Base-by-base conservation (phyloP, 2,329 filamentous ascomycete genomes). In the Endocalyx cinctus region DNA sequence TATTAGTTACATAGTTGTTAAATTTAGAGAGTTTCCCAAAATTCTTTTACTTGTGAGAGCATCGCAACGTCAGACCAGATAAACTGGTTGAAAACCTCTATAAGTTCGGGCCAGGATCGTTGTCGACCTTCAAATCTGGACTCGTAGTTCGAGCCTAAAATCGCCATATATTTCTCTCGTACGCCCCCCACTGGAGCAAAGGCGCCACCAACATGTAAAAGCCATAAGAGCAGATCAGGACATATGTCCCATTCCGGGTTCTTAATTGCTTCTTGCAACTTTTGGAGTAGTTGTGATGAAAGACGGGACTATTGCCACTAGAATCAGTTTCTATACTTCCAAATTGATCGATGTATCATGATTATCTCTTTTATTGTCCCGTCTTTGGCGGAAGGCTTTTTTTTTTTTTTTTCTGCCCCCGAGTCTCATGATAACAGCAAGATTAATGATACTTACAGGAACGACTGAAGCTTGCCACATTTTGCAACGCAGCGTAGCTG, bases 1-100 rank as follows among this genome's bases (percentile, higher is more conserved):
- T n/a, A n/a, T n/a, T n/a, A n/a, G n/a, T n/a, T n/a, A n/a, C n/a
- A n/a, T n/a, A n/a, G n/a, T n/a, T n/a, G n/a, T n/a, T n/a, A n/a
- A n/a, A n/a, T n/a, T n/a, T n/a, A n/a, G n/a, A n/a, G n/a, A n/a
- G n/a, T n/a, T n/a, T n/a, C 46, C 57, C 55, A 63, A 28, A 66
- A 54, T 3, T 26, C 39, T 27, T 51, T 52, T 0, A 57, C 51
- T 2, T 53, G 49, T 4, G 37, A 23, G 27, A 34, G 10, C 31
- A 64, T 65, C 18, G 58, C 60, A 4, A 46, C 50, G 2, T 63
- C 55, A 8, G 62, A 66, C 62, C 63, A 67, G 22, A 60, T 57
- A 29, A 64, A 66, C 17, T 47, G 46, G 29, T 48, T 50, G 25
- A 66, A 33, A 15, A 58, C 48, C 12, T 28, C 27, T 17, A 54